These are phyloP conservation scores for Backusella mclennaniae DNA, from an alignment of 192 early-diverging fungal genomes.

Conservation along the genomic window DNA sequence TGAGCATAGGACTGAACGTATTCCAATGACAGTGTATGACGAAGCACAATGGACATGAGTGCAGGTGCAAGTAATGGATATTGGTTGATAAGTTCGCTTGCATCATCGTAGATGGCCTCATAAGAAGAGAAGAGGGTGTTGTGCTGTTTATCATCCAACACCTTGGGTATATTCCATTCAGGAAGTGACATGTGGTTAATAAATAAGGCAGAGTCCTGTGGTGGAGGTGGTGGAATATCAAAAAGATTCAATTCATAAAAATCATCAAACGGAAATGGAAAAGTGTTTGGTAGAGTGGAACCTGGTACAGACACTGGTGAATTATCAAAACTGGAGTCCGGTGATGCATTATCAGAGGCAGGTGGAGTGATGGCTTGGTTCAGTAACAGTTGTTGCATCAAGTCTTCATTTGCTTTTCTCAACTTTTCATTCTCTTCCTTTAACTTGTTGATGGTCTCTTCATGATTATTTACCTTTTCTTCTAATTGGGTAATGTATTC, in stretches of 20 bases:
- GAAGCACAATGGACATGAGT: slow-evolving; percentile 33
- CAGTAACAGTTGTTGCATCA: neutral
- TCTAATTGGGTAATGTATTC: slow-evolving; percentile 25
- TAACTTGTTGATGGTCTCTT: slow-evolving; percentile 4
- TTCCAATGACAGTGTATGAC: slow-evolving; percentile 19
- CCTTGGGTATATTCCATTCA: slow-evolving; percentile 9
- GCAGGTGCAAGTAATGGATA: slow-evolving; percentile 33
- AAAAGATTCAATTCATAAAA: slow-evolving; percentile 5
- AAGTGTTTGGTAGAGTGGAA: neutral
- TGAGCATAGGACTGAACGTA: slow-evolving; percentile 4
- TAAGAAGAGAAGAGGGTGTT: neutral
- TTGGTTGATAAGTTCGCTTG: neutral
- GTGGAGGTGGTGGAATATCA: neutral
- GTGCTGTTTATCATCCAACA: slow-evolving; percentile 8
- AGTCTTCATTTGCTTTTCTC: slow-evolving; percentile 5
- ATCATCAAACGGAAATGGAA: neutral
- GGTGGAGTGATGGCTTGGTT: neutral
- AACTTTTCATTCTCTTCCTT: neutral
- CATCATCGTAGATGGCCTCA: slow-evolving; percentile 1
- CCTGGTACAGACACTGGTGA: neutral
- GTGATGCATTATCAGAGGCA: neutral
- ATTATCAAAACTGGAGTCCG: neutral
- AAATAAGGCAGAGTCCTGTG: neutral
- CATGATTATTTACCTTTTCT: slow-evolving; percentile 15
- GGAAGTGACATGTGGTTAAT: slow-evolving; percentile 3